Conservation (phyloP, 1,139 yeast genomes). For the Scheffersomyces segobiensis region DNA sequence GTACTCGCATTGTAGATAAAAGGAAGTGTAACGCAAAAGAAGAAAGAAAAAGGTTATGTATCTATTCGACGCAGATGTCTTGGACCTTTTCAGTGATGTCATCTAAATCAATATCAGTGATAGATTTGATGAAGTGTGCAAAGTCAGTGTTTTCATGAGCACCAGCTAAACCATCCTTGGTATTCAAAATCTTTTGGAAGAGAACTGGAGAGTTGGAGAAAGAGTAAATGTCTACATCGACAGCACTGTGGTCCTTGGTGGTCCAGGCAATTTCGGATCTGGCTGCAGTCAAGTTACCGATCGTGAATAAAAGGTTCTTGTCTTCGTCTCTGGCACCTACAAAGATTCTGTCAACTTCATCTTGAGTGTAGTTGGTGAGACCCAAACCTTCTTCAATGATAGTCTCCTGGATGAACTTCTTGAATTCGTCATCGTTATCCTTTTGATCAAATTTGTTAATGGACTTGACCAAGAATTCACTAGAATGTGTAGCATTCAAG, state of each 20-base stretch:
- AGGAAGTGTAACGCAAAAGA: too few relatives aligned
- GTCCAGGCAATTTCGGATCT: slow-evolving; percentile 86
- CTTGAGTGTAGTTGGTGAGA: slow-evolving; percentile 50
- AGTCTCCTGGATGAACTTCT: slow-evolving; percentile 47
- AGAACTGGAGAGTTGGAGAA: slow-evolving; percentile 44
- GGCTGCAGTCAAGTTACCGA: slow-evolving; percentile 61
- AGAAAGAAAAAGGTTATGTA: too few relatives aligned
- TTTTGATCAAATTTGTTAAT: slow-evolving; percentile 23
- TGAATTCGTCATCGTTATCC: slow-evolving; percentile 29
- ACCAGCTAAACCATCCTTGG: slow-evolving; percentile 13
- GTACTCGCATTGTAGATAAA: too few relatives aligned
- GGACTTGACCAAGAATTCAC: slow-evolving; percentile 57
- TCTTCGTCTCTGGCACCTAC: slow-evolving; percentile 11
- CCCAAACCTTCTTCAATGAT: slow-evolving; percentile 62
- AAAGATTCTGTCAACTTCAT: slow-evolving; percentile 43
- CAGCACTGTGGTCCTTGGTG: slow-evolving; percentile 88
- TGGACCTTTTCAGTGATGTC: slow-evolving; percentile 12
- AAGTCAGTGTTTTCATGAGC: slow-evolving; percentile 18
- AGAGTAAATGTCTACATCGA: slow-evolving; percentile 83
- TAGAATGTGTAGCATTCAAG: slow-evolving; percentile 65
- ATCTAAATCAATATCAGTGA: slow-evolving; percentile 11
- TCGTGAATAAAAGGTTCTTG: slow-evolving; percentile 34
- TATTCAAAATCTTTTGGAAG: slow-evolving; percentile 1
- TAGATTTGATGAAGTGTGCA: slow-evolving; percentile 12
- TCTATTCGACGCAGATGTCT: neutral